These are phyloP conservation scores for Aspergillus sojae DNA, from an alignment of 2,329 filamentous ascomycete genomes.

Conservation along the genomic window DNA sequence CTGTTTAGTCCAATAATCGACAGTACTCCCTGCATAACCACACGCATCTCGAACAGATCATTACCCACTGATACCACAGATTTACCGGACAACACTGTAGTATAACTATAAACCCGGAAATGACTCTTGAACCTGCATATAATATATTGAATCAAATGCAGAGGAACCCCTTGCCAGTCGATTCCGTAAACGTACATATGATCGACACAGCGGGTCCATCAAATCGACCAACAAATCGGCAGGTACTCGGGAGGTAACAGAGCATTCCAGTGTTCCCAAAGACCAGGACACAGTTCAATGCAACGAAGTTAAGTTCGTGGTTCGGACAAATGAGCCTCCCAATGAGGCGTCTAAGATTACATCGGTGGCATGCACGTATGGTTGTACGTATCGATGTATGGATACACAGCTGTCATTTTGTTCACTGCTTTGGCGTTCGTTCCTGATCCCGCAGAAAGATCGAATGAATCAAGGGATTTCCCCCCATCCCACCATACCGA, in stretches of 20 bases:
- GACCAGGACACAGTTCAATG: background rate
- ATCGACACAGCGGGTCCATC: background rate
- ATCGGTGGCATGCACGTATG: background rate
- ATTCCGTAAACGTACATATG: background rate
- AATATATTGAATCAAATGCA: background rate
- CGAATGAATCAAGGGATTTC: background rate
- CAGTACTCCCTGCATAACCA: background rate
- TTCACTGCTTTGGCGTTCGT: background rate
- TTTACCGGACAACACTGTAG: background rate
- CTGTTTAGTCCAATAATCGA: background rate
- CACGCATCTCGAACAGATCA: background rate
- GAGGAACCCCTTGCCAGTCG: background rate
- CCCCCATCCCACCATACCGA: background rate
- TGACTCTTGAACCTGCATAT: background rate
- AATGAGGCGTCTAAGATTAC: background rate
- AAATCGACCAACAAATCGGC: background rate
- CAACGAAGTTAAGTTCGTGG: background rate
- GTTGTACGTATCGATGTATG: background rate
- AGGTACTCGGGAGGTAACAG: background rate
- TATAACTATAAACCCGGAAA: background rate
- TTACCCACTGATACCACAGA: background rate
- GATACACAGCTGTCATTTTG: background rate
- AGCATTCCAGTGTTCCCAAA: conserved; percentile 2
- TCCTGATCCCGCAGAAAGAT: background rate
- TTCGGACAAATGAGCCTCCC: background rate